These are phyloP conservation scores for Parietichytrium sp. DNA, from an alignment of 108 stramenopile species.

Conservation along the genomic window DNA sequence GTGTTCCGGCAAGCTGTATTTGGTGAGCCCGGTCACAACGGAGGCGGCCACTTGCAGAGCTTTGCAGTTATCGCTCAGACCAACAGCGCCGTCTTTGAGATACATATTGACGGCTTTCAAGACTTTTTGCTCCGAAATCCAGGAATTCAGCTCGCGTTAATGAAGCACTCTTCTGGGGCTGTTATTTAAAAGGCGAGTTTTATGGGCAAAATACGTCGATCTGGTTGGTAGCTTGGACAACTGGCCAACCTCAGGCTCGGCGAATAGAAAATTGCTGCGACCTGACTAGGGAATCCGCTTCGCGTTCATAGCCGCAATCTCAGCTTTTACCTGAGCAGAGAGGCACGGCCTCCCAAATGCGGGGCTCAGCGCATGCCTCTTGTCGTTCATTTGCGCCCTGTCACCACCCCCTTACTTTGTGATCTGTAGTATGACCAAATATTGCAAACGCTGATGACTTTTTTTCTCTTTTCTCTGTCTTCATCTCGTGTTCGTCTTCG, in stretches of 20 bases:
- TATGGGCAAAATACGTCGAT: neutral
- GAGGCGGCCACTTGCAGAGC: neutral
- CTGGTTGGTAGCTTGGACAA: neutral
- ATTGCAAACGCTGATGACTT: too few relatives aligned
- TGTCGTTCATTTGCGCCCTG: too few relatives aligned
- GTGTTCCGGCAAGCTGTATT: neutral
- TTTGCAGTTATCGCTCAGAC: neutral
- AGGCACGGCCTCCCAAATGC: too few relatives aligned
- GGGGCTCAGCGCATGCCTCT: too few relatives aligned
- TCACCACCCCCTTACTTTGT: too few relatives aligned
- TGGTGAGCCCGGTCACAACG: neutral
- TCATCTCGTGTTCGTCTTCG: too few relatives aligned
- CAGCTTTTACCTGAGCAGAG: too few relatives aligned
- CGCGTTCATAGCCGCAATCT: too few relatives aligned
- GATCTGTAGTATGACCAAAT: too few relatives aligned
- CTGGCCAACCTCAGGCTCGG: neutral
- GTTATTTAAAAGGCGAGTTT: neutral
- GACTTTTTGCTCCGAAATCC: constrained; percentile 26
- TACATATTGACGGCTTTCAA: neutral
- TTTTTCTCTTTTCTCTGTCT: too few relatives aligned
- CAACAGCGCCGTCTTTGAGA: constrained; percentile 1
- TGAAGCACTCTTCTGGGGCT: constrained; percentile 3
- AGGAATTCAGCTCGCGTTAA: constrained; percentile 8
- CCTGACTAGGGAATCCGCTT: too few relatives aligned
- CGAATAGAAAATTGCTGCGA: too few relatives aligned